phyloP scores from a whole-genome alignment of 2,329 filamentous ascomycete species.

The Monosporascus sp. region DNA sequence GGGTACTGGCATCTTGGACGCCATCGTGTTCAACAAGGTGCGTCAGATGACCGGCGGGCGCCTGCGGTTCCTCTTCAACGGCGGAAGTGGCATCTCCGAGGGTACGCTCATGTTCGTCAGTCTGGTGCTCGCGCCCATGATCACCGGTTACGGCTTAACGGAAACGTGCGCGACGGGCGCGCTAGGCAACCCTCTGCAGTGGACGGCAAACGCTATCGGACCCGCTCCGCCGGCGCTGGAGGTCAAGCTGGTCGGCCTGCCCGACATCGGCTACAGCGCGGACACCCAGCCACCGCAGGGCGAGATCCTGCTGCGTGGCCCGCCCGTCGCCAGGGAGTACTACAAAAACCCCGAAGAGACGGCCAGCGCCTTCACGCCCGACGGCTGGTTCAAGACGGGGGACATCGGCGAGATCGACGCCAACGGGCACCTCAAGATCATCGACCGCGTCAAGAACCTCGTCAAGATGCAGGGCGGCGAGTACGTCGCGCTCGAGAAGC shows the following conservation, averaged over 20 bases:
- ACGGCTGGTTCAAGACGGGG: constrained; percentile 96
- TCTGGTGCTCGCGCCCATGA: constrained; percentile 89
- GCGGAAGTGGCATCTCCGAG: constrained; percentile 83
- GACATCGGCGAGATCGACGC: constrained; percentile 88
- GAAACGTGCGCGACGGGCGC: constrained; percentile 84
- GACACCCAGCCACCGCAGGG: constrained; percentile 77
- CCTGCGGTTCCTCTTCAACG: constrained; percentile 88
- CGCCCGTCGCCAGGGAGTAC: constrained; percentile 71
- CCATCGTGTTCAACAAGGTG: constrained; percentile 86
- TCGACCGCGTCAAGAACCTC: constrained; percentile 97
- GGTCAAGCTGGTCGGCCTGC: constrained; percentile 85
- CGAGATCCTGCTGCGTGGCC: constrained; percentile 85
- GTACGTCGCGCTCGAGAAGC: constrained; percentile 94
- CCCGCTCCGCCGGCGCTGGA: constrained; percentile 74
- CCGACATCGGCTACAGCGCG: constrained; percentile 80
- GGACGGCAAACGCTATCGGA: constrained; percentile 72
- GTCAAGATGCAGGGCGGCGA: constrained; percentile 94
- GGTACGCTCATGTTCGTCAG: constrained; percentile 89
- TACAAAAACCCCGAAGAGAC: constrained; percentile 85
- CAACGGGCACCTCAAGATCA: constrained; percentile 76
- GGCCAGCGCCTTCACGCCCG: constrained; percentile 67
- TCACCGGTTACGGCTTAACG: constrained; percentile 88
- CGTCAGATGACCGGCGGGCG: constrained; percentile 84
- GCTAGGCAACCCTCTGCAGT: constrained; percentile 80
- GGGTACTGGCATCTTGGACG: constrained; percentile 67